These are phyloP conservation scores for Globisporangium echinulatum DNA, from an alignment of 352 stramenopile species.

Conservation along the genomic window DNA sequence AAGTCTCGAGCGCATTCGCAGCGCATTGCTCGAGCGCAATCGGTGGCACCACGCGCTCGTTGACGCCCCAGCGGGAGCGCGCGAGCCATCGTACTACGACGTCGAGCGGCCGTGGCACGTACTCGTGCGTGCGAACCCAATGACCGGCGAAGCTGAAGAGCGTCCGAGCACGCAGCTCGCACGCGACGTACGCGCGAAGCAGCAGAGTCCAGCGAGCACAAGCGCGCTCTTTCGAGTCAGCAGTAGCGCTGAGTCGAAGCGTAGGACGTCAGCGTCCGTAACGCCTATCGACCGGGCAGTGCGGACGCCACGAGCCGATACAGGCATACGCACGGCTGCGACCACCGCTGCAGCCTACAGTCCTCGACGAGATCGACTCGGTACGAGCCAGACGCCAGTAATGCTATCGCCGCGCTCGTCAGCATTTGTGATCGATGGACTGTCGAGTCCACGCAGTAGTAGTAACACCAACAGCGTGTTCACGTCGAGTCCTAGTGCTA, in stretches of 20 bases:
- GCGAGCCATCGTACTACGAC: conserved; percentile 28
- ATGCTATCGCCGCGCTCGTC: neutral
- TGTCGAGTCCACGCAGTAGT: conserved; percentile 5
- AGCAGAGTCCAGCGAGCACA: conserved; percentile 16
- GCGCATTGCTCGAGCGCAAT: conserved; percentile 47
- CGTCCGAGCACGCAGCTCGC: conserved; percentile 35
- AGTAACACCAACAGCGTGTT: conserved; percentile 1
- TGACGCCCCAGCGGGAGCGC: conserved; percentile 16
- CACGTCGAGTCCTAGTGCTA: too few species aligned
- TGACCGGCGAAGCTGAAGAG: conserved; percentile 15
- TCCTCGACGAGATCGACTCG: too few species aligned
- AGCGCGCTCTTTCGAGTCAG: conserved; percentile 7
- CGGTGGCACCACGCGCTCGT: conserved; percentile 41
- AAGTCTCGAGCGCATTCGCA: conserved; percentile 39
- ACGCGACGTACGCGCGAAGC: conserved; percentile 45
- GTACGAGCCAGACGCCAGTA: too few species aligned
- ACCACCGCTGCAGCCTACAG: neutral
- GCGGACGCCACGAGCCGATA: too few species aligned
- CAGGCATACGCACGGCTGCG: neutral
- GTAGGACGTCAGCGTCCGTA: too few species aligned
- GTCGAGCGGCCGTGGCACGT: conserved; percentile 49
- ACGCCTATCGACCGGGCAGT: too few species aligned
- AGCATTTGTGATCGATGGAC: neutral
- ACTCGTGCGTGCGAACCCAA: conserved; percentile 13
- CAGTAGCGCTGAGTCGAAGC: too few species aligned